Conservation (phyloP, 1,284 basidiomycete species). For the Pterula multifida region DNA sequence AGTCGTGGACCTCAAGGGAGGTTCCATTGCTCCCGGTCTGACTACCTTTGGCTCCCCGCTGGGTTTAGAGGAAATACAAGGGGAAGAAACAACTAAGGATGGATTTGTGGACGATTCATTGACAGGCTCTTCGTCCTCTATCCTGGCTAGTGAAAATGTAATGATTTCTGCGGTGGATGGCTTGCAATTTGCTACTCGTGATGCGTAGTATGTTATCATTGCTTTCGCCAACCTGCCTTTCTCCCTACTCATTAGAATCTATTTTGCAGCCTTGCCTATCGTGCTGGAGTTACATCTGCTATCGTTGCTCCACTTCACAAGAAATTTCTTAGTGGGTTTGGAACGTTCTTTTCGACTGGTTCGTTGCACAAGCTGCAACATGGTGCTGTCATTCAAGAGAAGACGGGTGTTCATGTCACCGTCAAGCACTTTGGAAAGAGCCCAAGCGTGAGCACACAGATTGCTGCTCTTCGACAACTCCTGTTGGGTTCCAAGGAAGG, state of each 20-base stretch:
- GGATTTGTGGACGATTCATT: constrained; percentile 46
- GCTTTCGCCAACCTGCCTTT: too few species aligned
- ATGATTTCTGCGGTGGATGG: constrained; percentile 65
- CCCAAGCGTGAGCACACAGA: constrained; percentile 55
- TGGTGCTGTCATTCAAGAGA: constrained; percentile 59
- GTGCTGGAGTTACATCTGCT: constrained; percentile 48
- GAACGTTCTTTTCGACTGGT: constrained; percentile 52
- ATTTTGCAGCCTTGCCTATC: constrained; percentile 43
- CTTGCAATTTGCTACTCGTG: constrained; percentile 55
- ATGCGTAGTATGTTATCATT: constrained; percentile 52
- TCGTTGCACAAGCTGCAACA: constrained; percentile 48
- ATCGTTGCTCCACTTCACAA: constrained; percentile 49
- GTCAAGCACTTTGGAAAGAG: constrained; percentile 28
- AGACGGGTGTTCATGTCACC: constrained; percentile 61
- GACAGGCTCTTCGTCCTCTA: constrained; percentile 23
- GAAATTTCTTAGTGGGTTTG: constrained; percentile 56
- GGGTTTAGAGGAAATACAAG: constrained; percentile 47
- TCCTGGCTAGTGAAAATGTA: constrained; percentile 37
- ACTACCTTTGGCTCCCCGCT: constrained; percentile 48
- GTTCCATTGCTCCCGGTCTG: constrained; percentile 29
- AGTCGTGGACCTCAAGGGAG: constrained; percentile 16
- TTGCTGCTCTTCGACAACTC: constrained; percentile 52
- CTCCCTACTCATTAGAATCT: too few species aligned
- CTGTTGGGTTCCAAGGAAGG: constrained; percentile 30
- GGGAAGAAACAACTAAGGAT: constrained; percentile 59